Base-by-base conservation (phyloP, 768 basidiomycete species). In the Psilocybe cubensis region DNA sequence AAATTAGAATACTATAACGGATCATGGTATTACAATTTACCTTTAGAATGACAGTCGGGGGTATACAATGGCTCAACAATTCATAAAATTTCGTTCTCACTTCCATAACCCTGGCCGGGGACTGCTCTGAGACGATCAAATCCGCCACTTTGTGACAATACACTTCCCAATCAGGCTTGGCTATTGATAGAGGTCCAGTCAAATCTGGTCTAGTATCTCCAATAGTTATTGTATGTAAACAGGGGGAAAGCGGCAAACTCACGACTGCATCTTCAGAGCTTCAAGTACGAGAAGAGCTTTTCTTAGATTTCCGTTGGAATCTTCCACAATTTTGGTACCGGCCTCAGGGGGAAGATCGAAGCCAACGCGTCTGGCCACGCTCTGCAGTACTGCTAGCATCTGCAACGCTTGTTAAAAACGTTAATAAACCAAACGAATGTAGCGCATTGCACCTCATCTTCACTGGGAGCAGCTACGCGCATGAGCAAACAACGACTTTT, bases 151-250 rank as follows among this genome's bases (percentile, higher is more conserved):
- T 94, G 63, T 88, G 80, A 63, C 96, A 97, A 69, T 97, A 99
- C 10, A 91, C 92, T 72, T 99, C 97, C 97, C 97, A 99, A 68
- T 99, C 97, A n/a, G 97, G 95, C 73, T 98, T 95, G 12, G 95
- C 94, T 55, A 96, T 94, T 29, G 83, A 80, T 55, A 94, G 74
- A 35, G 89, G 76, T 28, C 91, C 91, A 4, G 86, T 83, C 35
- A 96, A 79, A 70, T 94, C 91, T n/a, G 92, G 90, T 54, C 92
- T 94, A 42, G 29, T n/a, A 59, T 52, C 27, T 12, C 35, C 18
- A 41, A 21, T 20, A n/a, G 24, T 51, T 24, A 54, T 20, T 21
- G 25, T 8, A 21, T 9, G 35, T 25, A 20, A 24, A 24, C 14
- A 52, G 52, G 29, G 53, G 23, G 38, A 24, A 50, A 42, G n/a